phyloP scores from a whole-genome alignment of 208 protist genomes.

The Paratrypanosoma confusum region DNA sequence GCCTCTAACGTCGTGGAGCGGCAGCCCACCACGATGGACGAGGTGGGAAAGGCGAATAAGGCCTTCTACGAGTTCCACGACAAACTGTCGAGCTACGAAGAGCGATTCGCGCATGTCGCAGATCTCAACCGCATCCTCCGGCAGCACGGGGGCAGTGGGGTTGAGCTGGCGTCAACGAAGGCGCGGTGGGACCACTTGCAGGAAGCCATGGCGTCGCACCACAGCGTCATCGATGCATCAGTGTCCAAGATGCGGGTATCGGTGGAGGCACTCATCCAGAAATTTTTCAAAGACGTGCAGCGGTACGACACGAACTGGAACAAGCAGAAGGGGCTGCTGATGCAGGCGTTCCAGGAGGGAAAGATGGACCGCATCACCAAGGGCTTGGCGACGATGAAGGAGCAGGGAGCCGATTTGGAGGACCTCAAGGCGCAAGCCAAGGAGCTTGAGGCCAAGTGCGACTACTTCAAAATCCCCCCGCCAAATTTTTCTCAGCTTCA shows the following conservation, averaged over 20 bases:
- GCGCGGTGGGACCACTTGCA: constrained; percentile 88
- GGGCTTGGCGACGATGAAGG: constrained; percentile 52
- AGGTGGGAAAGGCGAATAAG: constrained; percentile 83
- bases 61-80: constrained; percentile 53
- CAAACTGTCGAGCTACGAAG: constrained; percentile 45
- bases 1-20: constrained; percentile 81
- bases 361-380: constrained; percentile 43
- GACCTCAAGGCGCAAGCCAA: constrained; percentile 53
- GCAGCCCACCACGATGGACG: constrained; percentile 88
- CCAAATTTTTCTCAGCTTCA: constrained; percentile 65
- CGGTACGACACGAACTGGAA: constrained; percentile 86
- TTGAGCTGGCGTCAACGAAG: constrained; percentile 76
- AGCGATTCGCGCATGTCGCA: constrained; percentile 61
- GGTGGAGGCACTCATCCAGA: constrained; percentile 76
- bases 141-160: constrained; percentile 43
- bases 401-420: constrained; percentile 68
- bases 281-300: constrained; percentile 76
- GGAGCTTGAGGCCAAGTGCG: constrained; percentile 80
- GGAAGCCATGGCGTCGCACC: constrained; percentile 82
- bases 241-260: constrained; percentile 80
- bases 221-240: constrained; percentile 83
- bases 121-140: constrained; percentile 81
- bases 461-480: constrained; percentile 82
- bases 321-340: constrained; percentile 72
- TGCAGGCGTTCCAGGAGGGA: constrained; percentile 48